Conservation (phyloP, 108 stramenopile genomes). For the Nitzschia sp. region DNA sequence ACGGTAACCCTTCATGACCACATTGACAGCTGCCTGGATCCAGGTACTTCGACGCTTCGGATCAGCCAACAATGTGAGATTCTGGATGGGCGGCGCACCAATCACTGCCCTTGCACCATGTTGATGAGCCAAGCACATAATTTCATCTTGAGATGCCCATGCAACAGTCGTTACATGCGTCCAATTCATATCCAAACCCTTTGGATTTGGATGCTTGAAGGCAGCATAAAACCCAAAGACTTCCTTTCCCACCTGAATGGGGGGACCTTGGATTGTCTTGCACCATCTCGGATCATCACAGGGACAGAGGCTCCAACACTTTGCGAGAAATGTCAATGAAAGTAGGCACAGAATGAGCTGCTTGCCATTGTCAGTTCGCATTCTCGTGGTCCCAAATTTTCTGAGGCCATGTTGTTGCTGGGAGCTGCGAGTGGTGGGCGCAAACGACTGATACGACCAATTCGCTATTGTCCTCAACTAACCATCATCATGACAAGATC, state of each 20-base stretch:
- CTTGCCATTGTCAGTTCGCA: too few species aligned
- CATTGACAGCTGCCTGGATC: constrained; percentile 25
- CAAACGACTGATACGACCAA: too few species aligned
- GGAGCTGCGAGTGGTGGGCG: too few species aligned
- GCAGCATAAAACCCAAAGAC: constrained; percentile 39
- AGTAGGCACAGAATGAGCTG: too few species aligned
- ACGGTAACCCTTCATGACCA: constrained; percentile 15
- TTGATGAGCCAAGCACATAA: constrained; percentile 45
- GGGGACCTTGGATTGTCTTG: constrained; percentile 21
- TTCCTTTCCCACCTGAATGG: constrained; percentile 24
- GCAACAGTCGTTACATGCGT: constrained; percentile 45
- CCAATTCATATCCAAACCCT: constrained; percentile 34
- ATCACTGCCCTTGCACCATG: constrained; percentile 31
- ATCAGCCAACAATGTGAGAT: constrained; percentile 11
- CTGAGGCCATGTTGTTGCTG: too few species aligned
- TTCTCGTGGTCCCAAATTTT: too few species aligned
- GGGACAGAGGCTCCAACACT: constrained; percentile 17
- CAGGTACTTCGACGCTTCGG: constrained; percentile 11
- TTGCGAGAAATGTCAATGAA: background rate
- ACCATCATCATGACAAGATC: too few species aligned
- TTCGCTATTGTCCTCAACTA: too few species aligned
- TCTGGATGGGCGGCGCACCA: constrained; percentile 12
- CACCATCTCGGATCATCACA: constrained; percentile 38
- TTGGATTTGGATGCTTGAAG: constrained; percentile 1
- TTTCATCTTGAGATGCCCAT: constrained; percentile 33